Base-by-base conservation (phyloP, 352 stramenopile species). In the Phytophthora litchii region DNA sequence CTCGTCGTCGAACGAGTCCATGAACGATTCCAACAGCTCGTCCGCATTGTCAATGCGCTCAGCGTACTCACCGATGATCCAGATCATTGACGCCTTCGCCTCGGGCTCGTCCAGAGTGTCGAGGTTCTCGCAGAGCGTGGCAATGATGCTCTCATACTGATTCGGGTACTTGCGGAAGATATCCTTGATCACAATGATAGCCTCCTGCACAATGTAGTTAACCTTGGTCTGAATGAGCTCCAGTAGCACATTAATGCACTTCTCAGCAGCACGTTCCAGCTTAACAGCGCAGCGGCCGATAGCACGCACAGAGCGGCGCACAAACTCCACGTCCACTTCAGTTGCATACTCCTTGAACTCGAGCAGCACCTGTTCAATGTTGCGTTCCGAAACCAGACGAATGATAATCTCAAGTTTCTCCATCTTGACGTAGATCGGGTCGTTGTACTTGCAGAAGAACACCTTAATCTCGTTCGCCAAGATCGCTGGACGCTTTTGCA, bases 321-420 rank as follows among this genome's bases (percentile, higher is more conserved):
- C 97, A 84, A 99, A 99, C 68, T 99, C 97, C 12, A 99, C 97
- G 70, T 99, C 97, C 6, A 99, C 97, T 59, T 99, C 97, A 2
- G 94, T 98, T 8, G 97, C 94, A 78, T 99, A 99, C 76, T 99
- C 97, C 81, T 99, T 99, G 44, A 99, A 91, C 76, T 99, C 97
- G 2, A 99, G 80, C 42, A 99, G 78, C 64, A 94, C 92, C 79
- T 99, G 97, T 66, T 99, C 97, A 68, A 99, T 98, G 78, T 99
- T 99, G 48, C 93, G 88, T 71, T 99, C 97, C 12, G 86, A 97
- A 2, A 98, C 97, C 1, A 99, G 73, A 20, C 98, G 97, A 53
- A 99, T 99, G 55, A 99, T 99, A 62, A 99, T 99, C 74, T 99
- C 97, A 11, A 99, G 83, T 74, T 99, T 99, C 72, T 99, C 97